Evolutionary conservation across 352 stramenopile species (phyloP).

Genomic region (Phytophthora multivora): DNA sequence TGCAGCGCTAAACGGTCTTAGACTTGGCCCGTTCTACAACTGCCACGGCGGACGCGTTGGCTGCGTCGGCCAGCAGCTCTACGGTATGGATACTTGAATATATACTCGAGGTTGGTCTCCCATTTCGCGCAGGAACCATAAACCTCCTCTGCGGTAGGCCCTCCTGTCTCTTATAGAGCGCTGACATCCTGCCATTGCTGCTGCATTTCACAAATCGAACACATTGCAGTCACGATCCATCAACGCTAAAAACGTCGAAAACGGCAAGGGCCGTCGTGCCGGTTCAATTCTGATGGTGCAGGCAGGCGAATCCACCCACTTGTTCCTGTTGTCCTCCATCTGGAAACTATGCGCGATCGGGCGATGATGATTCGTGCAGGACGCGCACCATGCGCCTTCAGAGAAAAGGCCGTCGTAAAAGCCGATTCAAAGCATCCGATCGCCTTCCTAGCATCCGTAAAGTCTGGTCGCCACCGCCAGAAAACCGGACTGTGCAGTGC

Average conservation of each 20-base stretch:
- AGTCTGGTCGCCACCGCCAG: constrained; percentile 34
- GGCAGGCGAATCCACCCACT: constrained; percentile 6
- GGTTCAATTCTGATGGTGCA: constrained; percentile 24
- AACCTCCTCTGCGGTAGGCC: too few species aligned
- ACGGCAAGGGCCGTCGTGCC: background rate
- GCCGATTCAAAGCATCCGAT: constrained; percentile 18
- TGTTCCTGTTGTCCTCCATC: constrained; percentile 18
- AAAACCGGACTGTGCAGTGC: constrained; percentile 20
- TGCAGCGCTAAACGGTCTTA: background rate
- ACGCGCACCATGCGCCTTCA: constrained; percentile 13
- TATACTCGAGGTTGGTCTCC: too few species aligned
- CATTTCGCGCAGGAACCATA: background rate
- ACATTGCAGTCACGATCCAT: constrained; percentile 14
- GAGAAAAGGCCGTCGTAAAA: constrained; percentile 19
- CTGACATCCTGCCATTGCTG: constrained; percentile 5
- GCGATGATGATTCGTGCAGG: constrained; percentile 12
- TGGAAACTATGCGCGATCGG: constrained; percentile 13
- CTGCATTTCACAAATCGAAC: constrained; percentile 30
- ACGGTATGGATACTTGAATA: background rate
- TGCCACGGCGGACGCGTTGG: background rate
- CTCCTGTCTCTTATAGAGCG: background rate
- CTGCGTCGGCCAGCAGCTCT: background rate
- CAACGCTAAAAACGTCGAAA: background rate
- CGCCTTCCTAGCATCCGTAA: constrained; percentile 25
- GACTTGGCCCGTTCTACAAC: background rate